Base-by-base conservation (phyloP, 352 stramenopile genomes). In the Globisporangium rhizosaccharum region DNA sequence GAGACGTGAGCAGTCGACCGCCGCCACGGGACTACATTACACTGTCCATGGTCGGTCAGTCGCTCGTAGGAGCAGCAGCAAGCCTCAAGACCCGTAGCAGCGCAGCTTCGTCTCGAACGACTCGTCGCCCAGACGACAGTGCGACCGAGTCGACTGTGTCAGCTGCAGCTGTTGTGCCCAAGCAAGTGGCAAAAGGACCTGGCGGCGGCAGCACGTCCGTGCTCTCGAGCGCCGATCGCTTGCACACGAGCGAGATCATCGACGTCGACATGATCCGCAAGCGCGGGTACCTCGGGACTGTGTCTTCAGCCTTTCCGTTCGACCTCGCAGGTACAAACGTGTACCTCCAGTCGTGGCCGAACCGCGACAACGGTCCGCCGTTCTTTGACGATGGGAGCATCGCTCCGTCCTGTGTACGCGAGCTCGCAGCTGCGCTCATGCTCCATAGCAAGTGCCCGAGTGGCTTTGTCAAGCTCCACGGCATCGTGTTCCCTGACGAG, bases 261-360 rank as follows among this genome's bases (percentile, higher is more conserved):
- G 75, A 71, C 33, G 62, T 85, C 23, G 68, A 85, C 23, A 74
- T 76, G 39, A 82, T 94, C 53, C 85, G 85, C 33, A 92, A 91
- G 61, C 75, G 82, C 41, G 65, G 67, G 1, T 92, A 79, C 26
- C 54, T 92, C 28, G 85, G 76, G 0, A 51, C 58, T 0, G 68
- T 92, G 14, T 75, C 69, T 14, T 54, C 57, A 8, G 61, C 75
- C 14, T 53, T 72, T 45, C 55, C 48, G 14, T 65, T 79, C 7
- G 76, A 88, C 49, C 42, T 93, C 9, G 78, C 71, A 51, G 79
- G 71, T 0, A 67, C 75, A 23, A 57, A 70, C 1, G 68, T 94
- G 25, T 92, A 90, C 62, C 49, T 95, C 33, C 78, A 92, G 61
- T 78, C 80, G 14, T 95, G 83, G 83, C 82, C 85, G 12, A 90